Conservation (phyloP, 371 early-diverging fungal species). For the Mucor piriformis region DNA sequence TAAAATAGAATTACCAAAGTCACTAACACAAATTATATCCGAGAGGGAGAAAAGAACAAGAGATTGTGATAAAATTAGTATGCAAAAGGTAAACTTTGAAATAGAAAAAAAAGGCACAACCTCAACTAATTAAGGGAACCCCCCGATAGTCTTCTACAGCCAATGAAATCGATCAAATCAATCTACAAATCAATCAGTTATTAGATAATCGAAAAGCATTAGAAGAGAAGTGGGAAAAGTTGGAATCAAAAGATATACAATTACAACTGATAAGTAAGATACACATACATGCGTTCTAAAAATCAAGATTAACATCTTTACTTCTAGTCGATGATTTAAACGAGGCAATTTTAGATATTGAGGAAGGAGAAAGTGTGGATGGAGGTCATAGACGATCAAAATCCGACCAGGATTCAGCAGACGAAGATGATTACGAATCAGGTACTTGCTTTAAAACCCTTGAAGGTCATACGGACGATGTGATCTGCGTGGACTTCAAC, state of each 20-base stretch:
- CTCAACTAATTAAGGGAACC: not conserved
- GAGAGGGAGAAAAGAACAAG: constrained; percentile 57
- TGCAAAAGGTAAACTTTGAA: constrained; percentile 45
- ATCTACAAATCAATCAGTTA: constrained; percentile 59
- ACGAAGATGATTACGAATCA: constrained; percentile 36
- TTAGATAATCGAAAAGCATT: constrained; percentile 53
- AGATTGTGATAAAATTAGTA: constrained; percentile 56
- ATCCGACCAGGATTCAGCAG: constrained; percentile 4
- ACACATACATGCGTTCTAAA: not conserved
- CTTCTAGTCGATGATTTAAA: constrained; percentile 42
- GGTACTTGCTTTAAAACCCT: constrained; percentile 61
- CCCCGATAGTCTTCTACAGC: constrained; percentile 38
- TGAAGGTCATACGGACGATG: constrained; percentile 73
- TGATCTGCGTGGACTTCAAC: constrained; percentile 74
- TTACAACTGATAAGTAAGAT: constrained; percentile 27
- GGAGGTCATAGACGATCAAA: constrained; percentile 4
- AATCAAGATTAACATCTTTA: not conserved
- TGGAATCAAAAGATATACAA: constrained; percentile 58
- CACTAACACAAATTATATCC: constrained; percentile 40
- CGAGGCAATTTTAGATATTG: constrained; percentile 41
- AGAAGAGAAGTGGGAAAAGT: constrained; percentile 55
- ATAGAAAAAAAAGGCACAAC: not conserved
- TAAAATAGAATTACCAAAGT: constrained; percentile 18
- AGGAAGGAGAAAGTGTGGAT: constrained; percentile 28
- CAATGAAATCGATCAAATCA: constrained; percentile 67